phyloP scores from a whole-genome alignment of 2,329 filamentous ascomycete genomes.

The Lasiodiplodia theobromae region DNA sequence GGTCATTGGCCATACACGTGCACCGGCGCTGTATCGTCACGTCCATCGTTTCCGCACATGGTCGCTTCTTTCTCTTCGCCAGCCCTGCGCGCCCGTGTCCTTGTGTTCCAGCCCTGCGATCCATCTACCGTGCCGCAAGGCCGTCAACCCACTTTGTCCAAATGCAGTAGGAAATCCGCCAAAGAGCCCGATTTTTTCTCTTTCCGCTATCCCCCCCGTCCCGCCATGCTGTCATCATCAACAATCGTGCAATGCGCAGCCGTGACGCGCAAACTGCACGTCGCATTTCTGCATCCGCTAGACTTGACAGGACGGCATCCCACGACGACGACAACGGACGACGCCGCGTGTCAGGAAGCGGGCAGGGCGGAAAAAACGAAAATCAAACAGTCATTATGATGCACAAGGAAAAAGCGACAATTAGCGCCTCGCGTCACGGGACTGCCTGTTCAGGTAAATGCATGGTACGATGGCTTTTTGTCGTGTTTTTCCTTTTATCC shows the following conservation, averaged over 20 bases:
- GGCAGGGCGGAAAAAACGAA: background rate
- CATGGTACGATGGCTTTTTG: background rate
- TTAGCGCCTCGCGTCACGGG: background rate
- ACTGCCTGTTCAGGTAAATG: background rate
- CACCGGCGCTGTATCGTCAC: background rate
- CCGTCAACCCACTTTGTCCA: slow-evolving; percentile 2
- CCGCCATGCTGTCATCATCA: slow-evolving; percentile 13
- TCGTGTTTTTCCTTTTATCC: background rate
- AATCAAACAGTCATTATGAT: background rate
- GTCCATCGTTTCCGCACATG: background rate
- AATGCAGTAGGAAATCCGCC: background rate
- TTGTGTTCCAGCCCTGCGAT: slow-evolving; percentile 9
- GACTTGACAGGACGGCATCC: background rate
- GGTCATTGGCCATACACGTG: background rate
- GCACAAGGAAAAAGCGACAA: background rate
- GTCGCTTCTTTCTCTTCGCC: background rate
- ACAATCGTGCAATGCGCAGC: background rate
- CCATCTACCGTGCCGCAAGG: background rate
- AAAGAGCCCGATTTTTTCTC: background rate
- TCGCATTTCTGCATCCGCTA: background rate
- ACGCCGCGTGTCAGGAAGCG: slow-evolving; percentile 1
- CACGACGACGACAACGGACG: background rate
- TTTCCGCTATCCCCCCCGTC: background rate
- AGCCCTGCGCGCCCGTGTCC: slow-evolving; percentile 8
- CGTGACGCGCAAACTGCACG: background rate